Evolutionary conservation across 2,329 filamentous ascomycete genomes (phyloP), one percentile per base, ranked within the genome.

Genomic region (Diaporthe vaccinii): DNA sequence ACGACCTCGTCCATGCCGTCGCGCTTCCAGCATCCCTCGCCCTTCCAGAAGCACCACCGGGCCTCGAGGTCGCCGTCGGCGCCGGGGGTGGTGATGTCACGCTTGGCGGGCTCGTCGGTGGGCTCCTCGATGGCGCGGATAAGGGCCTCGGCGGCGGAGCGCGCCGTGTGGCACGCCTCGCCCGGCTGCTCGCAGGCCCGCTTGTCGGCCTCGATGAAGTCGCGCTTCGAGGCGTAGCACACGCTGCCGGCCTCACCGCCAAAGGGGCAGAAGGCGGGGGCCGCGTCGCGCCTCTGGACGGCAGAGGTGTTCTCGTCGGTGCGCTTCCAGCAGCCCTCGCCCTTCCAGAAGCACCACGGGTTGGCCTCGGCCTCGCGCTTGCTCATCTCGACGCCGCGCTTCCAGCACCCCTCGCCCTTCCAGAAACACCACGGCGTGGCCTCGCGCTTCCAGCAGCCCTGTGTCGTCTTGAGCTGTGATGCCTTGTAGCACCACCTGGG

Each of bases 111-210:
- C 36, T 28, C 10, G 25, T 8, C 61, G 41, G 36, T 57, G 65
- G 44, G 76, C 15, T 76, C 49, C 71, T 77, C 76, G 36, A 82
- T 76, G 74, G 82, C 82, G 22, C 81, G 77, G 44, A 85, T 80
- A 39, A 85, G 79, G 17, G 83, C 83, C 68, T 84, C 82, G 61
- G 83, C 83, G 25, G 82, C 83, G 73, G 83, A 83, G 80, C 84
- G 85, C 73, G 81, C 81, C 78, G 85, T 85, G 79, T 80, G 81
- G 83, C 87, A 88, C n/a, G 81, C 78, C 75, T 84, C 81, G 46
- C 86, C 86, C 41, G 81, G 81, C 51, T 81, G 79, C 76, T 82
- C 77, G 79, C 87, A 87, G 78, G 82, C 82, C 7, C 80, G 79
- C 58, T 80, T 80, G 72, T 79, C 77, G 58, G 76, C 78, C 36